Base-by-base conservation (phyloP, 495 filamentous ascomycete species). In the Aspergillus sclerotioniger region DNA sequence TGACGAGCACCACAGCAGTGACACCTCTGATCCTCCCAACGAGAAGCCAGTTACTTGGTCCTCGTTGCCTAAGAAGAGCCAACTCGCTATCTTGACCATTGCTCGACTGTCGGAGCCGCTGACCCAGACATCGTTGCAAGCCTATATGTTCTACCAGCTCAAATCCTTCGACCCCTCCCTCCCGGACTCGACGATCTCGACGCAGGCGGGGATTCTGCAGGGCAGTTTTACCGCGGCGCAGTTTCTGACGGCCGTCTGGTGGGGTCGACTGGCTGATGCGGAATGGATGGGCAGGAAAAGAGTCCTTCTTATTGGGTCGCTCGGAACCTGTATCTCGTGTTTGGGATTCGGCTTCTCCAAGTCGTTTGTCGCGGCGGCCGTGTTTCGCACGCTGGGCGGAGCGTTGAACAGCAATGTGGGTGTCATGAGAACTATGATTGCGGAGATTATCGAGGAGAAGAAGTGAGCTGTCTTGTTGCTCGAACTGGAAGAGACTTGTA, bases 341-440 rank as follows among this genome's bases (percentile, higher is more conserved):
- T 37, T 92, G 10, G 90, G 90, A 1, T 96, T 93, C 65, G 90
- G 89, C 8, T 92, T 96, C 66, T 86, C 87, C 3, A 80, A 76
- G 16, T 81, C 76, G 8, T 93, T 93, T 63, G 75, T 72, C 49
- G 77, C 83, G 37, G 90, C 90, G 4, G 72, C 89, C 37, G 59
- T 87, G 25, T 96, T 91, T 66, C 76, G 90, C 20, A 84, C 77
- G 20, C 53, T 92, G n/a, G 90, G 88, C 8, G 90, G 91, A 3
- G 77, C 82, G 9, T 73, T 91, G 60, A 94, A 96, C 70, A 90
- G 90, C 7, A 94, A 91, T 62, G 82, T 91, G 13, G 89, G 89
- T 3, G 89, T 92, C 6, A 84, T 92, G 80, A 79, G 89, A 60
- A 92, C 89, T 3, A 88, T 92, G 86, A 87, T 91, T 63, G 83